Base-by-base conservation (phyloP, 1,284 basidiomycete genomes). In the Apiotrichum gracile region DNA sequence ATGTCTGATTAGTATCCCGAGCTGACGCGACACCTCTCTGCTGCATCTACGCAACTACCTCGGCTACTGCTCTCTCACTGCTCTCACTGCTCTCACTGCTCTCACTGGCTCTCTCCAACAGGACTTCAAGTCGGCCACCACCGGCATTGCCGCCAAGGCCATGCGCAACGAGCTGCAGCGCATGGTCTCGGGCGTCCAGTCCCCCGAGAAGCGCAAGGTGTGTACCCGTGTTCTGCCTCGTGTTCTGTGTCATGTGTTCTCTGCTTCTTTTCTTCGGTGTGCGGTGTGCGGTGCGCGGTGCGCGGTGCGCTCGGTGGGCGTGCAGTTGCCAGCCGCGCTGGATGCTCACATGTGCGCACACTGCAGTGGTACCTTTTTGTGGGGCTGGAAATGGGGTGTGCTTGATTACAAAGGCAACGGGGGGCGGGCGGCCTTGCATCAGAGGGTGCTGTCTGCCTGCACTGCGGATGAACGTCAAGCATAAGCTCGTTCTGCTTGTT, bases 161-260 rank as follows among this genome's bases (percentile, higher is more conserved):
- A 97, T 97, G 96, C 86, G 91, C 79, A 97, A 97, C 73, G 94
- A 98, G 81, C 86, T 98, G 78, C 88, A 89, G 76, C 84, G 84
- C 70, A 87, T 98, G 81, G 91, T 97, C 69, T 79, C 80, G 67
- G 85, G 85, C 61, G 86, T 91, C 70, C 80, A 83, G 61, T 89
- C 97, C 68, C 81, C 83, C 38, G 76, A 79, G 44, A 85, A 86
- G 59, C 88, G 87, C 78, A 90, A 88, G 85, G 92, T 91, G 58
- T 60, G 82, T 70, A 41, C 16, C 40, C 12, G 16, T 52, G 31
- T 2, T 10, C 19, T 25, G 16, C 16, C 8, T 43, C 27, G 33
- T 27, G n/a, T 10, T 39, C n/a, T 38, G 8, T 21, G 17, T 19
- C 35, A 7, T 5, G 13, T 7, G 5, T 5, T 34, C 8, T 7